A percentile compares a stretch with the other conserved stretches of the same genome.
Evolutionary conservation across 2,329 filamentous ascomycete species (phyloP).

Genomic region (Albifimbria verrucaria): DNA sequence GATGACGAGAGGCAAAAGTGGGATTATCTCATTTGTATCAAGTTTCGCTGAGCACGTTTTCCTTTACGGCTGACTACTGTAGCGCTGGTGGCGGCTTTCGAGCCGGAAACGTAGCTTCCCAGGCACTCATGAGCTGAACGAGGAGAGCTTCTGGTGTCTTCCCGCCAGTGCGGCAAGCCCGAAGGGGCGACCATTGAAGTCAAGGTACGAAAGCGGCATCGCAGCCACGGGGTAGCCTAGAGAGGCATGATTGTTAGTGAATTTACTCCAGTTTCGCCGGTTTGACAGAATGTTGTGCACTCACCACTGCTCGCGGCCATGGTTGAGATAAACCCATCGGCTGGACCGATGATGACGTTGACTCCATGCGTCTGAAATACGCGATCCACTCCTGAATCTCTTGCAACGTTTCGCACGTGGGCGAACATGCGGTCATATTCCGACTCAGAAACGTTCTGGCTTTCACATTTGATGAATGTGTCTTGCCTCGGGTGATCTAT

Average conservation of each 20-base stretch:
- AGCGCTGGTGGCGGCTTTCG: background rate
- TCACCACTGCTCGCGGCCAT: slow-evolving; percentile 4
- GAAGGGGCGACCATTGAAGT: slow-evolving; percentile 6
- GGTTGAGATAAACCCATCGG: slow-evolving; percentile 8
- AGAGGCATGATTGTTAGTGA: background rate
- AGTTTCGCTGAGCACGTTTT: background rate
- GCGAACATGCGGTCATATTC: slow-evolving; percentile 4
- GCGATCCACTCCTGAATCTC: slow-evolving; percentile 3
- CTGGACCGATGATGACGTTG: slow-evolving; percentile 10
- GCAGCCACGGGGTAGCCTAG: slow-evolving; percentile 6
- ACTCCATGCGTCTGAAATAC: slow-evolving; percentile 4
- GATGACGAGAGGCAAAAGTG: background rate
- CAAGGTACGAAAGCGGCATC: slow-evolving; percentile 5
- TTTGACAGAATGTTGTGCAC: background rate
- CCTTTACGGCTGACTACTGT: background rate
- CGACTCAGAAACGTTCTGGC: slow-evolving; percentile 3
- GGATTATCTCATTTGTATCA: background rate
- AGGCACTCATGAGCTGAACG: slow-evolving; percentile 9
- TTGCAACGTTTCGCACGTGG: slow-evolving; percentile 3
- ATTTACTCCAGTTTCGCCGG: background rate
- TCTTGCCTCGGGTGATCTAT: slow-evolving; percentile 7
- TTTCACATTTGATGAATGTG: slow-evolving; percentile 5
- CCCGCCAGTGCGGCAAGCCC: slow-evolving; percentile 8
- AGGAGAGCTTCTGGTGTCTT: slow-evolving; percentile 5
- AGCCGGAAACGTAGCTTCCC: slow-evolving; percentile 10